phyloP scores from a whole-genome alignment of 129 eudicot genomes.

The Cynara cardunculus region DNA sequence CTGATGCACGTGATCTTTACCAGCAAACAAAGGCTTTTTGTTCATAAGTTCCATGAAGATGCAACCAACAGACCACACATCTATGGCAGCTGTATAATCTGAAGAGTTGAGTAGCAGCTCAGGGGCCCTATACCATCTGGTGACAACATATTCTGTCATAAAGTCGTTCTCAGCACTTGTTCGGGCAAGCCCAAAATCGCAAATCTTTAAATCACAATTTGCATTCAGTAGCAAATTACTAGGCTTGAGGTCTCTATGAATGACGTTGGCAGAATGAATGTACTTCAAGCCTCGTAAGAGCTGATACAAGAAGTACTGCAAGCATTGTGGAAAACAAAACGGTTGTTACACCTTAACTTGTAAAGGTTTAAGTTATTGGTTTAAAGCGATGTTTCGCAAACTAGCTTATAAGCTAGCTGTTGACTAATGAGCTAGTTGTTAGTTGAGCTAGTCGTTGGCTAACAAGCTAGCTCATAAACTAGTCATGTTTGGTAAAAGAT shows the following conservation, averaged over 20 bases:
- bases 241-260: conserved; percentile 86
- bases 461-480: neutral
- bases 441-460: neutral
- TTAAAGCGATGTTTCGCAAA: neutral
- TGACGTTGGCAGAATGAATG: conserved; percentile 81
- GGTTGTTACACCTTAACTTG: neutral
- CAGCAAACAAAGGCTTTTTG: conserved; percentile 77
- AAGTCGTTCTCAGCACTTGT: conserved; percentile 67
- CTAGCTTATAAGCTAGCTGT: neutral
- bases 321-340: conserved; percentile 3
- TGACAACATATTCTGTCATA: conserved; percentile 94
- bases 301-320: conserved; percentile 92
- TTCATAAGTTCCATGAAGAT: conserved; percentile 90
- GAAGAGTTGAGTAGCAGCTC: conserved; percentile 83
- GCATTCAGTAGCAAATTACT: conserved; percentile 82
- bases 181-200: conserved; percentile 91
- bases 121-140: conserved; percentile 94
- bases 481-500: neutral
- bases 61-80: conserved; percentile 94
- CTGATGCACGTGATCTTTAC: conserved; percentile 85
- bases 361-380: neutral
- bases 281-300: conserved; percentile 80
- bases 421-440: neutral
- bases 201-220: conserved; percentile 85
- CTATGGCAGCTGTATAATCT: conserved; percentile 76